A percentile compares a stretch with the other conserved stretches of the same genome.
These are phyloP conservation scores for Crithidia expoeki DNA, from an alignment of 208 protist genomes.

Conservation along the genomic window DNA sequence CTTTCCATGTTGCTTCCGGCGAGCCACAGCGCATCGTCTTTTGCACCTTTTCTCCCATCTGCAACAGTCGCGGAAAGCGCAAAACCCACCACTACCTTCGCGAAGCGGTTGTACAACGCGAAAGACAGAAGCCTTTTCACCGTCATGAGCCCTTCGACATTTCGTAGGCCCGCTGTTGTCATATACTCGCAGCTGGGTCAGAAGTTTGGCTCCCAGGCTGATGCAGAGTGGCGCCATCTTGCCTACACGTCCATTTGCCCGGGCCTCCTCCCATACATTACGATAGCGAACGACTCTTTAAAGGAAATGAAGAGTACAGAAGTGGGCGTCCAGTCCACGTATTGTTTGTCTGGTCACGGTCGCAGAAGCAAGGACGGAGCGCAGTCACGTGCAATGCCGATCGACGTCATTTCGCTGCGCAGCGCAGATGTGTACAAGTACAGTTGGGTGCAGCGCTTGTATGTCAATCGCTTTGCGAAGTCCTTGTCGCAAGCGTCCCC, in stretches of 20 bases:
- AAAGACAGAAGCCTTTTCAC: slow-evolving; percentile 59
- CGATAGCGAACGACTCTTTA: slow-evolving; percentile 15
- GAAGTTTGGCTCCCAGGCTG: slow-evolving; percentile 74
- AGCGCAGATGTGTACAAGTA: slow-evolving; percentile 86
- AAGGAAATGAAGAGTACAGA: slow-evolving; percentile 1
- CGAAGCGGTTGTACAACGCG: slow-evolving; percentile 36
- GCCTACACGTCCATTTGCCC: slow-evolving; percentile 79
- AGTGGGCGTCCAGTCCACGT: slow-evolving; percentile 7
- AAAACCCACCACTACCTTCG: background rate
- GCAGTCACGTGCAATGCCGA: slow-evolving; percentile 38
- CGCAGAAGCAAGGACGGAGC: slow-evolving; percentile 11
- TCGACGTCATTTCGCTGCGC: slow-evolving; percentile 83
- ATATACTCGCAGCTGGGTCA: slow-evolving; percentile 88
- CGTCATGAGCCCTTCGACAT: slow-evolving; percentile 47
- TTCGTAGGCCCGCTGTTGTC: slow-evolving; percentile 76
- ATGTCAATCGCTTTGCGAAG: slow-evolving; percentile 71
- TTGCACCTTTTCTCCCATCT: slow-evolving; percentile 29
- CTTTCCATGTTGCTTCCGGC: slow-evolving; percentile 22
- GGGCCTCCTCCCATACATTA: slow-evolving; percentile 49
- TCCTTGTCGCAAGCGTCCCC: slow-evolving; percentile 36
- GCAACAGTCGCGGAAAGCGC: background rate
- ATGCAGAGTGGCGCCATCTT: slow-evolving; percentile 74
- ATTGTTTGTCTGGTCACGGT: background rate
- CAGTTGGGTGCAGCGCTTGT: slow-evolving; percentile 78
- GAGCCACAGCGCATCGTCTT: slow-evolving; percentile 31